These are phyloP conservation scores for Flaveria bidentis DNA, from an alignment of 129 eudicot genomes.

Conservation along the genomic window DNA sequence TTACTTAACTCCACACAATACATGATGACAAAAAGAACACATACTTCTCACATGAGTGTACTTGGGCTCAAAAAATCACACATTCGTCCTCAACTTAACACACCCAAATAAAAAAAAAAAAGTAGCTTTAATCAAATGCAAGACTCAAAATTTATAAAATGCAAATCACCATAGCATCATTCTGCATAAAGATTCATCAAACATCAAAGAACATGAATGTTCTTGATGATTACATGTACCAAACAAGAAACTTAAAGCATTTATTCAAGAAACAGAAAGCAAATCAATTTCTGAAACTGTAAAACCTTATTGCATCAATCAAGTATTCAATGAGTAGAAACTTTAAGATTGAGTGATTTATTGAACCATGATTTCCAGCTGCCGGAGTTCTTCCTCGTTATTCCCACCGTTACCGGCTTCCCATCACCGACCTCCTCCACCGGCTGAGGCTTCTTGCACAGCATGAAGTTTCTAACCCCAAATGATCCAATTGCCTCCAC, in stretches of 20 bases:
- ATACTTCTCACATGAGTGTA: neutral
- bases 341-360: slow-evolving; percentile 56
- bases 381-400: slow-evolving; percentile 44
- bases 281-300: slow-evolving; percentile 23
- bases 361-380: slow-evolving; percentile 75
- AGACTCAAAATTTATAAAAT: neutral
- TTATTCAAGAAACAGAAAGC: neutral
- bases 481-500: slow-evolving; percentile 75
- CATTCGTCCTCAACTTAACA: neutral
- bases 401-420: slow-evolving; percentile 34
- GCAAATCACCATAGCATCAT: neutral
- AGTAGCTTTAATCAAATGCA: too few species aligned
- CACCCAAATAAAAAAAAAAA: neutral
- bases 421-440: slow-evolving; percentile 38
- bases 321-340: slow-evolving; percentile 59
- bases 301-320: slow-evolving; percentile 5
- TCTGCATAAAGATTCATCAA: slow-evolving; percentile 14
- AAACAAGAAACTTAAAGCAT: slow-evolving; percentile 8
- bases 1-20: neutral
- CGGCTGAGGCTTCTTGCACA: slow-evolving; percentile 80
- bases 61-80: neutral
- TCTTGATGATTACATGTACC: neutral
- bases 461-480: slow-evolving; percentile 77
- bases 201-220: neutral
- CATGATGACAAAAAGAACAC: neutral